Conservation (phyloP, 176 grass and related monocot species). For the Aegilops longissima region DNA sequence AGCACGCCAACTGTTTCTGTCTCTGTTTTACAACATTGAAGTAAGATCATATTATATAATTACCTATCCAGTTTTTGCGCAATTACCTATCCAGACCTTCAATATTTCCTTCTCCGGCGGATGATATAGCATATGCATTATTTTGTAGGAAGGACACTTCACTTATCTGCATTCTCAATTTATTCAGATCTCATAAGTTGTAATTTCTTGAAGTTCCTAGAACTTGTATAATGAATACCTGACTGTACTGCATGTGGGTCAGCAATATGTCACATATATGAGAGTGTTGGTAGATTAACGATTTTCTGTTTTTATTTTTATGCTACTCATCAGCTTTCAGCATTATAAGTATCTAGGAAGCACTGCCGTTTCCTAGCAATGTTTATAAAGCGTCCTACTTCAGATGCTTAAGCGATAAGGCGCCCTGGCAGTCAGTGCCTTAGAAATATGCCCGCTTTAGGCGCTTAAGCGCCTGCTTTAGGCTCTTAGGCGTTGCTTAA, state of each 20-base stretch:
- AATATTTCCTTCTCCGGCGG: not conserved
- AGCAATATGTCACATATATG: not conserved
- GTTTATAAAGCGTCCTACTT: too few species aligned
- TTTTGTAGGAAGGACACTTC: not conserved
- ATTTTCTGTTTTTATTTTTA: not conserved
- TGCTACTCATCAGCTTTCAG: not conserved
- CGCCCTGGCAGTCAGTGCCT: too few species aligned
- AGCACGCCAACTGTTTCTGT: constrained; percentile 79
- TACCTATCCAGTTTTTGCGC: constrained; percentile 5
- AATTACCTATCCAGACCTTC: not conserved
- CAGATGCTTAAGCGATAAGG: too few species aligned
- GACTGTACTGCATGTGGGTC: not conserved
- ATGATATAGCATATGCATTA: not conserved
- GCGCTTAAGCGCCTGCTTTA: too few species aligned
- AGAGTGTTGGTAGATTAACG: not conserved
- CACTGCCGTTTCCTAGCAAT: not conserved
- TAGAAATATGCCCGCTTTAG: too few species aligned
- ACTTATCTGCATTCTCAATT: constrained; percentile 12
- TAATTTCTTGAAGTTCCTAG: not conserved
- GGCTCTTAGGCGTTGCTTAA: too few species aligned
- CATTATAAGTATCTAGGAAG: not conserved
- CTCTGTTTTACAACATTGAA: constrained; percentile 98
- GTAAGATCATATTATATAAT: constrained; percentile 54
- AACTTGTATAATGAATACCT: not conserved
- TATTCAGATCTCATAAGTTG: not conserved